A percentile compares a stretch with the other conserved stretches of the same genome.
Conservation (phyloP, 164 flowering plant species). For the Vitis riparia region DNA sequence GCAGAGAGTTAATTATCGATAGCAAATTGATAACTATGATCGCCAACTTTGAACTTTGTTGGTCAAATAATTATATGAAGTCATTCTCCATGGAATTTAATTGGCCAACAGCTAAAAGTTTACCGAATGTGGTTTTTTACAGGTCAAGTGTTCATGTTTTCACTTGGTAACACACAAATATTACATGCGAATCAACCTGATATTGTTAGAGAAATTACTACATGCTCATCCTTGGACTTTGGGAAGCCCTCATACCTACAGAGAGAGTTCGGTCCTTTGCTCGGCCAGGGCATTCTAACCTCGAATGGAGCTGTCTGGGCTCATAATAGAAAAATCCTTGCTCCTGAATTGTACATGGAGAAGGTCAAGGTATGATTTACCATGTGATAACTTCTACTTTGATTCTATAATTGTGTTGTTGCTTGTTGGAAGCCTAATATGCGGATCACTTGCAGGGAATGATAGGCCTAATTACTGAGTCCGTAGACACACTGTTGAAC, state of each 20-base stretch:
- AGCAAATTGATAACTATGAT: no score
- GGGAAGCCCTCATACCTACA: conserved; percentile 26
- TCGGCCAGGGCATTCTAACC: conserved; percentile 28
- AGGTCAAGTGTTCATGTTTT: conserved; percentile 22
- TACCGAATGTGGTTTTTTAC: not conserved
- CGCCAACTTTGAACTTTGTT: no score
- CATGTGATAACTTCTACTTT: not conserved
- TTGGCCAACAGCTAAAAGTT: not conserved
- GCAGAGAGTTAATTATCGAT: not conserved
- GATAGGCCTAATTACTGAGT: conserved; percentile 21
- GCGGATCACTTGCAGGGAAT: conserved; percentile 16
- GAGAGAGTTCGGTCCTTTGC: conserved; percentile 20
- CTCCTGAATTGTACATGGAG: conserved; percentile 28
- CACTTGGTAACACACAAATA: conserved; percentile 22
- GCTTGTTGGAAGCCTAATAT: not conserved
- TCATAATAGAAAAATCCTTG: conserved; percentile 29
- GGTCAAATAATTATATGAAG: no score
- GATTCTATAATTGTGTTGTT: not conserved
- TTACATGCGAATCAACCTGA: conserved; percentile 4
- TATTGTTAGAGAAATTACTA: not conserved
- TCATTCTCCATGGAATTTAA: no score
- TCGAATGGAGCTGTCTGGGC: conserved; percentile 28
- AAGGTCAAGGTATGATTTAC: conserved; percentile 25
- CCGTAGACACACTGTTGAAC: conserved; percentile 11
- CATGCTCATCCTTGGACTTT: conserved; percentile 26